These are phyloP conservation scores for Agaricus bisporus DNA, from an alignment of 768 basidiomycete genomes.

Conservation along the genomic window DNA sequence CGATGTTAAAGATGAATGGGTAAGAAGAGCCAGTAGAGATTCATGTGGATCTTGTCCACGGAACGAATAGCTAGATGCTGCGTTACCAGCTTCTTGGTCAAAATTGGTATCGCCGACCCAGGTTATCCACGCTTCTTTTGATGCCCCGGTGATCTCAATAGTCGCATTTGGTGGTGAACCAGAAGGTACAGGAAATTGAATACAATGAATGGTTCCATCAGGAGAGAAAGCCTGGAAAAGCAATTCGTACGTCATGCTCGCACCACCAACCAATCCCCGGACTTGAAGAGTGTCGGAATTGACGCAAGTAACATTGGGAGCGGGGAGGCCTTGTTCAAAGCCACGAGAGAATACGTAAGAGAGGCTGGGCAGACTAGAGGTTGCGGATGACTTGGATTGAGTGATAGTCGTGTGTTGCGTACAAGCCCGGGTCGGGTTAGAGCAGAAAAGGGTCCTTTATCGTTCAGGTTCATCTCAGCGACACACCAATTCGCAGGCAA, in stretches of 20 bases:
- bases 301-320: slow-evolving; percentile 56
- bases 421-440: slow-evolving; percentile 57
- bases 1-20: background rate
- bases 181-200: slow-evolving; percentile 23
- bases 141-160: slow-evolving; percentile 35
- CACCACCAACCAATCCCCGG: slow-evolving; percentile 38
- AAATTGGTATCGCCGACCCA: slow-evolving; percentile 77
- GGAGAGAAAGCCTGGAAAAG: slow-evolving; percentile 32
- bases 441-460: slow-evolving; percentile 52
- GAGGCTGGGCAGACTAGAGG: slow-evolving; percentile 19
- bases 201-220: slow-evolving; percentile 21
- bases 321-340: slow-evolving; percentile 41
- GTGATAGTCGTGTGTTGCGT: slow-evolving; percentile 42
- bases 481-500: background rate
- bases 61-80: slow-evolving; percentile 54
- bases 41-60: slow-evolving; percentile 53
- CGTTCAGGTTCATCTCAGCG: slow-evolving; percentile 18
- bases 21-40: background rate
- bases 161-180: slow-evolving; percentile 35
- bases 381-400: background rate
- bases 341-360: slow-evolving; percentile 42
- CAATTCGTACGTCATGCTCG: slow-evolving; percentile 72
- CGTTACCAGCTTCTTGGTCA: slow-evolving; percentile 54
- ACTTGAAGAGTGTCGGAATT: slow-evolving; percentile 50
- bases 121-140: slow-evolving; percentile 54